Percentiles rank a stretch among this genome's conserved stretches.
phyloP scores from a whole-genome alignment of 75 land plant genomes.

The Azolla pinnata region DNA sequence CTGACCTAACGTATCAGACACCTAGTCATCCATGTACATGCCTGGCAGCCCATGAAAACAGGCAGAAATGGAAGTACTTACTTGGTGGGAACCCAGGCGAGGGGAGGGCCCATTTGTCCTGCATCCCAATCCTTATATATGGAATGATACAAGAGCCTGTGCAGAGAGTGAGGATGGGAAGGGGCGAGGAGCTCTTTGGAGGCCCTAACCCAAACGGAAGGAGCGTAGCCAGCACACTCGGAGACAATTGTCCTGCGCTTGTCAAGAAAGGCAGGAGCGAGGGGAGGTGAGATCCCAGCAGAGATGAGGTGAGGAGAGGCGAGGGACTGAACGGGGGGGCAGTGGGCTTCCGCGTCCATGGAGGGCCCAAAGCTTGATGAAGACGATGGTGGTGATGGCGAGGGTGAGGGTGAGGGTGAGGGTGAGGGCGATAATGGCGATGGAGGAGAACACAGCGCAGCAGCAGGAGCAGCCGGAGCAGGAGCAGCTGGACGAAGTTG shows the following conservation, averaged over 20 bases:
- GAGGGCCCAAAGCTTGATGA: too few relatives aligned
- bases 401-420: too few relatives aligned
- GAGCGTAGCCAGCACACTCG: slow-evolving; percentile 1
- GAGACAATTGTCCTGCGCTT: slow-evolving; percentile 9
- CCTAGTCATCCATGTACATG: neutral
- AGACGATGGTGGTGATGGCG: too few relatives aligned
- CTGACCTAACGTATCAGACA: neutral
- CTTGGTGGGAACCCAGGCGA: slow-evolving; percentile 80
- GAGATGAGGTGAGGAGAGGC: too few relatives aligned
- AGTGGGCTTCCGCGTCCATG: too few relatives aligned
- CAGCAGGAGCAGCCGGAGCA: too few relatives aligned
- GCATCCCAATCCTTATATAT: slow-evolving; percentile 60
- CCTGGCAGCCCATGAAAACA: neutral
- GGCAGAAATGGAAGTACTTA: slow-evolving; percentile 23
- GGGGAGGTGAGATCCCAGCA: too few relatives aligned
- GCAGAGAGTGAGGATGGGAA: slow-evolving; percentile 57
- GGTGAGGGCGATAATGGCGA: too few relatives aligned
- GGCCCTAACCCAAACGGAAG: slow-evolving; percentile 35
- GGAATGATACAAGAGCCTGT: slow-evolving; percentile 80
- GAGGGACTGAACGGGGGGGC: too few relatives aligned
- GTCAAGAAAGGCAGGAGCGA: too few relatives aligned
- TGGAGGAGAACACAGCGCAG: too few relatives aligned
- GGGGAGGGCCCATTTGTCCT: slow-evolving; percentile 55
- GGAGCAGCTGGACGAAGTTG: too few relatives aligned
- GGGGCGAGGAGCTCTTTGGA: slow-evolving; percentile 51